Conservation (phyloP, 2,329 filamentous ascomycete species). For the Cordyceps fumosorosea region DNA sequence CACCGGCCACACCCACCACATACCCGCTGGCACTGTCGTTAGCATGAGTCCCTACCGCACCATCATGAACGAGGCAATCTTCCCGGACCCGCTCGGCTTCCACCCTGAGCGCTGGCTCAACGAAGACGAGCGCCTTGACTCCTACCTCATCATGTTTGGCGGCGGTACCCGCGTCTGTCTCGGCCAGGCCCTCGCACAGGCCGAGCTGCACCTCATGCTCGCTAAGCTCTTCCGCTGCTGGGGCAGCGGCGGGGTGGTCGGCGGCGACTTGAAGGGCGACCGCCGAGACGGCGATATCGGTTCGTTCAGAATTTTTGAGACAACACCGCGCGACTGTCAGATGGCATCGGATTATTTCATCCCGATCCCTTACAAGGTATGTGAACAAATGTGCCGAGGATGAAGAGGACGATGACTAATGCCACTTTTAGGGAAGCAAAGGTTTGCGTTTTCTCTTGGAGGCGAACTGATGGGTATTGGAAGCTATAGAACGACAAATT, state of each 20-base stretch:
- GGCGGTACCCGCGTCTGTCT: conserved; percentile 30
- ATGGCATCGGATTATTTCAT: conserved; percentile 33
- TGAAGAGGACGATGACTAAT: neutral
- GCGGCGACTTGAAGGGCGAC: conserved; percentile 26
- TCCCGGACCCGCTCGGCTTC: conserved; percentile 27
- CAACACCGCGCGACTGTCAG: conserved; percentile 27
- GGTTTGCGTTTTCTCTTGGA: conserved; percentile 29
- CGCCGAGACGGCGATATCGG: conserved; percentile 27
- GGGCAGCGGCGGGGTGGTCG: conserved; percentile 28
- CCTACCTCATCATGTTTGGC: conserved; percentile 29
- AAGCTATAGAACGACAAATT: neutral
- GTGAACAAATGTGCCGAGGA: neutral
- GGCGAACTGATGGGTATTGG: neutral
- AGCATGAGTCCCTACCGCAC: conserved; percentile 33
- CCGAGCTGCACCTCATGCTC: conserved; percentile 32
- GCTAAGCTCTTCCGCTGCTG: conserved; percentile 32
- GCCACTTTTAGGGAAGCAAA: conserved; percentile 23
- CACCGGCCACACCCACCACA: conserved; percentile 22
- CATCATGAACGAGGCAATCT: conserved; percentile 28
- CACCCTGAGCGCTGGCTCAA: conserved; percentile 31
- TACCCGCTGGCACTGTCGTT: conserved; percentile 28
- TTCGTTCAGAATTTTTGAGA: conserved; percentile 29
- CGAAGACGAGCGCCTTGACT: conserved; percentile 26
- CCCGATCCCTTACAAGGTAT: conserved; percentile 31
- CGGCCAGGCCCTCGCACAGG: conserved; percentile 32